These are phyloP conservation scores for Fraxinus excelsior DNA, from an alignment of 257 asterid genomes.

Conservation along the genomic window DNA sequence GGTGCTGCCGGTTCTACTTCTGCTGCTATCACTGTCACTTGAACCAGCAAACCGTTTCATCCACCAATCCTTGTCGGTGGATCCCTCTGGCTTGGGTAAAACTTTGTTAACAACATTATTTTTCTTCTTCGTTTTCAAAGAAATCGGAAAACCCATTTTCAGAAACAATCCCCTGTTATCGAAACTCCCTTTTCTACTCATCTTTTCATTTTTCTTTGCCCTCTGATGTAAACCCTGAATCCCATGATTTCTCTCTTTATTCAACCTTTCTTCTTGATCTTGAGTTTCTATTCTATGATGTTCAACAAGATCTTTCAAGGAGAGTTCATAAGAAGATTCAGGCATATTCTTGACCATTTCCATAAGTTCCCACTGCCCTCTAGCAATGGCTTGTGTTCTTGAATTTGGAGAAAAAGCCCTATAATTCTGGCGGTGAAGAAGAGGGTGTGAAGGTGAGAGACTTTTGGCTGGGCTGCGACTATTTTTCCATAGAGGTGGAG, in stretches of 20 bases:
- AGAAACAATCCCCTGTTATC: constrained; percentile 58
- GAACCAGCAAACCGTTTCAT: constrained; percentile 60
- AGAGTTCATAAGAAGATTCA: constrained; percentile 65
- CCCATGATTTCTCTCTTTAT: constrained; percentile 21
- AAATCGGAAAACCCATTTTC: constrained; percentile 65
- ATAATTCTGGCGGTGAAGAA: constrained; percentile 30
- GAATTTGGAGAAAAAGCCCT: constrained; percentile 54
- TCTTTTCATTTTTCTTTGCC: constrained; percentile 28
- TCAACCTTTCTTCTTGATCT: not conserved
- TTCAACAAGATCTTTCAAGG: constrained; percentile 76
- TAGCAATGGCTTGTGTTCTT: constrained; percentile 63
- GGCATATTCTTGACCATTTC: constrained; percentile 88
- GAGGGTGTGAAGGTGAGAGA: constrained; percentile 36
- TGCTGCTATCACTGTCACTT: constrained; percentile 56
- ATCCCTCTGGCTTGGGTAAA: constrained; percentile 51
- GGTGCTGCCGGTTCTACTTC: constrained; percentile 29
- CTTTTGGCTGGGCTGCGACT: constrained; percentile 39
- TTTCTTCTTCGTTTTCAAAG: constrained; percentile 44
- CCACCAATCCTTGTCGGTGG: constrained; percentile 76
- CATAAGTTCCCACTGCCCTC: constrained; percentile 84
- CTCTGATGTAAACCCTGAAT: constrained; percentile 27
- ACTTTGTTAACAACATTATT: constrained; percentile 34
- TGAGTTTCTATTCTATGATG: constrained; percentile 28
- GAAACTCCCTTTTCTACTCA: constrained; percentile 39
- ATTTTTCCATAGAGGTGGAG: constrained; percentile 70